Base-by-base conservation (phyloP, 23 red algal genomes). In the Gracilaria caudata region DNA sequence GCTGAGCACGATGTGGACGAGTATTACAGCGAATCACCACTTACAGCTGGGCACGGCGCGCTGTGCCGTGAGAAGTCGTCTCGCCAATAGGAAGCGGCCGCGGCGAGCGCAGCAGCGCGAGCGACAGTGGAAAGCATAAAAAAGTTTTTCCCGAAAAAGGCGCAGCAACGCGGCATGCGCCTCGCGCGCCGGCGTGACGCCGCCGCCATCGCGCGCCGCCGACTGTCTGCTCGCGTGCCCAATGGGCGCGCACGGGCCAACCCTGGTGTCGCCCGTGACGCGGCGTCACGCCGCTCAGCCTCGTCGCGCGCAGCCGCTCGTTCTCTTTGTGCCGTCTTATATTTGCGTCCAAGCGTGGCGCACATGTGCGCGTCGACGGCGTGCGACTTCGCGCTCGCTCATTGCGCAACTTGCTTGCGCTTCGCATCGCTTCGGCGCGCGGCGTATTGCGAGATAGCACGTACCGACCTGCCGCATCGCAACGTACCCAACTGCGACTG, bases 341-440 rank as follows among this genome's bases (percentile, higher is more conserved):
- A 26, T 26, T 19, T 7, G 25, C 28, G 26, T 30, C 19, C 25
- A 8, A 33, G 61, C 29, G 7, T 25, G 30, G 1, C 30, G 61
- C 30, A 16, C 4, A 32, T 4, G 24, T 30, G 4, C 24, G 1
- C 25, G 1, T 64, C 24, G 43, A 4, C 11, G 43, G 10, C 6
- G 4, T 7, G 41, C 41, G 10, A 10, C 4, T 10, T 4, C 41
- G 7, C 17, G 24, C 57, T 7, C 57, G 2, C 57, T 4, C 57
- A 66, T 66, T 66, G 61, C 61, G 61, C 61, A 66, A 66, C 21
- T 30, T 66, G 61, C 61, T 37, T 37, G 61, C 61, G 61, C 61
- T 35, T 14, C 25, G 9, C 3, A 17, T 17, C 49, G 19, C 49
- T 53, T 30, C 9, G 30, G 11, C 13, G 29, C 30, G 7, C 9